Evolutionary conservation across 1,284 basidiomycete genomes (phyloP), one percentile per base, ranked within the genome.

Genomic region (Xerocomus nothofagi): DNA sequence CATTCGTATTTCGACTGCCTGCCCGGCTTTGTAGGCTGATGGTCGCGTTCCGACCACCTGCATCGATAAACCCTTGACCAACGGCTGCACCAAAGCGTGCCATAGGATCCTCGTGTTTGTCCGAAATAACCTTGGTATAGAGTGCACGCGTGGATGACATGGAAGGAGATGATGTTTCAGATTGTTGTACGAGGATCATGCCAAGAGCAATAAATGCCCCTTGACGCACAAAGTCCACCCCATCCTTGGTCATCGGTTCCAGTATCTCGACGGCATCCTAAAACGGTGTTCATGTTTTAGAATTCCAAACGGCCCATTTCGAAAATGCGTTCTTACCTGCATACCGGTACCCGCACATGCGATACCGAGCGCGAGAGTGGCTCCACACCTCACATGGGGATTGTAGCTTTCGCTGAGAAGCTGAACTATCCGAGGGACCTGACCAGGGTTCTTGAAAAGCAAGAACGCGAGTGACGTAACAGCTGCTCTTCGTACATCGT

Each of bases 91-190:
- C 95, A 67, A 98, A 96, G 44, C 95, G 89, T 27, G 95, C 93
- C 87, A 98, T 92, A 6, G 93, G 91, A 68, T 98, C 95, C 71
- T 98, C 95, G 66, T 96, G 95, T 72, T 97, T 98, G 76, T 97
- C 93, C 10, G 82, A 79, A 49, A 96, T 82, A 40, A 97, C 90
- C 72, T 93, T 96, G 58, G 80, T 76, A 68, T 95, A 96, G 7
- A 92, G 76, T 30, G 87, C 80, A 39, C 95, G 88, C 15, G 85
- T 90, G 3, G 87, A 75, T 2, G 86, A 81, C 50, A 91, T 77
- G 23, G 91, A 93, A 14, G 92, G 84, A 6, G 88, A 87, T 4
- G 89, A 86, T 0, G 88, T 85, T 66, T 97, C 94, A 30, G 93
- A 93, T 66, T 96, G 93, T 65, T 98, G 91, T 40, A 98, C 91